A percentile compares a stretch with the other conserved stretches of the same genome.
These are phyloP conservation scores for Arthrobotrys pseudoclavata DNA, from an alignment of 2,329 filamentous ascomycete genomes.

Conservation along the genomic window DNA sequence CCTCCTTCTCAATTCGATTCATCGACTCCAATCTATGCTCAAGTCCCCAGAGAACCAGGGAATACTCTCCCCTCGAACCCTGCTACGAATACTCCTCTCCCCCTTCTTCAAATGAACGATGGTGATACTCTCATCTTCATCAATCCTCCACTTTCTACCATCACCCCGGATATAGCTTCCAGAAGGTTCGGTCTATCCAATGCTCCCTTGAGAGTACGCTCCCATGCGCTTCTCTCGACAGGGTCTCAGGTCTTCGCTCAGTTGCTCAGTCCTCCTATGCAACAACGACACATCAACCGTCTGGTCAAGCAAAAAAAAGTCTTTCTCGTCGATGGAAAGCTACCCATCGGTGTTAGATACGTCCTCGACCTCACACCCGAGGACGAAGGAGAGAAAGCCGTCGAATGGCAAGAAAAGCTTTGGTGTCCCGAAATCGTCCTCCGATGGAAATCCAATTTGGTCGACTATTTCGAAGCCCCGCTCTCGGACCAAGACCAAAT, in stretches of 20 bases:
- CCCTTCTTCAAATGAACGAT: conserved; percentile 61
- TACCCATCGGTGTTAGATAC: conserved; percentile 70
- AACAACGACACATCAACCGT: conserved; percentile 60
- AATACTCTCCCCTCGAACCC: conserved; percentile 27
- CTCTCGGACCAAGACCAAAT: conserved; percentile 20
- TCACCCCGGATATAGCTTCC: conserved; percentile 26
- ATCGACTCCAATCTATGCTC: conserved; percentile 14
- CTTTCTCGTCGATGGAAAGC: conserved; percentile 61
- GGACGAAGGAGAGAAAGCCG: conserved; percentile 74
- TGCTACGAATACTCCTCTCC: conserved; percentile 54
- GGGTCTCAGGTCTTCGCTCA: conserved; percentile 69
- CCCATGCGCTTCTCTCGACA: conserved; percentile 68
- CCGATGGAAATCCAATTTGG: conserved; percentile 70
- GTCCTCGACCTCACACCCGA: conserved; percentile 76
- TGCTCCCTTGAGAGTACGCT: conserved; percentile 68
- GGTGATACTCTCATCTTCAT: conserved; percentile 64
- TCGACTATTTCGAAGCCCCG: conserved; percentile 15
- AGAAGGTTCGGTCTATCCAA: conserved; percentile 57
- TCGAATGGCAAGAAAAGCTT: conserved; percentile 73
- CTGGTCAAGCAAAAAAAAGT: conserved; percentile 64
- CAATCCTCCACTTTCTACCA: conserved; percentile 46
- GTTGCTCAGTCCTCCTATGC: conserved; percentile 66
- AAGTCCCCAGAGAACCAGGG: conserved; percentile 8
- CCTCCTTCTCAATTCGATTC: neutral
- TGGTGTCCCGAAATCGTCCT: conserved; percentile 72